A percentile compares a stretch with the other conserved stretches of the same genome.
Conservation (phyloP, 768 basidiomycete species). For the Kwoniella mangroviensis region DNA sequence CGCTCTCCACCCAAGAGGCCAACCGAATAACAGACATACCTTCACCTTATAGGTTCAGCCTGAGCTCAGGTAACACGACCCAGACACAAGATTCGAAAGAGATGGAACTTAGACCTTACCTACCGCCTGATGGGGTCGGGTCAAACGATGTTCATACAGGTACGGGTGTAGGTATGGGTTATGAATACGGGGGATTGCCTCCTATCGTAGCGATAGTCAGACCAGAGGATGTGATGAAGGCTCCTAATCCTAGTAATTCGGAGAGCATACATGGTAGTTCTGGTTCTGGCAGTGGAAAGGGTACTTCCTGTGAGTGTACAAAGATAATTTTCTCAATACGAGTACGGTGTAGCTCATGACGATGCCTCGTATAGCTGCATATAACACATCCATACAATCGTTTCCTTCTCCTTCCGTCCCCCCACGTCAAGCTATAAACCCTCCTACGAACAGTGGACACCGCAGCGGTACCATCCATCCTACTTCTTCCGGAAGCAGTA, state of each 20-base stretch:
- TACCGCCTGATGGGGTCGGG: constrained; percentile 9
- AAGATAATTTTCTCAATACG: neutral
- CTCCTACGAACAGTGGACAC: neutral
- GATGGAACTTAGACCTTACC: constrained; percentile 40
- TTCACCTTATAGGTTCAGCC: neutral
- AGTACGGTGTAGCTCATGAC: neutral
- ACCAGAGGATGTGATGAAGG: constrained; percentile 31
- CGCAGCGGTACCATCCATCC: neutral
- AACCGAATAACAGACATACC: constrained; percentile 1
- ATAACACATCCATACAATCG: constrained; percentile 29
- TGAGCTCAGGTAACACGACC: constrained; percentile 9
- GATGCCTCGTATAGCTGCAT: constrained; percentile 4
- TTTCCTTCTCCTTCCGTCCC: constrained; percentile 30
- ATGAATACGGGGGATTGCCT: constrained; percentile 3
- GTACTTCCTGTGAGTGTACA: constrained; percentile 9
- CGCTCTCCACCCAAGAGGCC: constrained; percentile 46
- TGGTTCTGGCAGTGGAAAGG: constrained; percentile 8
- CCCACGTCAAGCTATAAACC: neutral
- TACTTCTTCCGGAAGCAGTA: constrained; percentile 10
- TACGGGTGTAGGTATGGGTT: constrained; percentile 4
- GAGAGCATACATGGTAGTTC: neutral
- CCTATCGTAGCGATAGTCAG: constrained; percentile 17
- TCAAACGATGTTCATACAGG: constrained; percentile 4
- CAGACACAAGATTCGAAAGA: constrained; percentile 42
- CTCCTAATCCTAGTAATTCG: constrained; percentile 25